Percentiles rank a stretch among this genome's conserved stretches.
Evolutionary conservation across 441 rosid species (phyloP).

Genomic region (Syzygium syzygioides): DNA sequence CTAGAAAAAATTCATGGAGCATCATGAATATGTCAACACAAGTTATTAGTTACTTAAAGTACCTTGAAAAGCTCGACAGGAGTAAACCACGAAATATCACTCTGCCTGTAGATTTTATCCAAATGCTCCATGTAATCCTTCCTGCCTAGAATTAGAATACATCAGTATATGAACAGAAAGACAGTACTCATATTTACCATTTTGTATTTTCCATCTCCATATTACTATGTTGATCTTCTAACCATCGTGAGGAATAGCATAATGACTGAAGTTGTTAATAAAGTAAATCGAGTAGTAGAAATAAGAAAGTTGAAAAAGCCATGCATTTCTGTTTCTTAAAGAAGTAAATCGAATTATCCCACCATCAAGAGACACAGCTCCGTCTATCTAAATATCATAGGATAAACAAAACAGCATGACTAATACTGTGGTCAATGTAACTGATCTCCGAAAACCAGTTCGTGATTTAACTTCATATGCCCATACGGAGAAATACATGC

Average conservation of each 20-base stretch:
- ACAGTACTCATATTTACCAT: background rate
- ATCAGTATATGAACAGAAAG: background rate
- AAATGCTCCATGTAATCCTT: conserved; percentile 69
- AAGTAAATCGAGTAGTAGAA: background rate
- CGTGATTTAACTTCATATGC: background rate
- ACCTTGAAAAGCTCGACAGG: conserved; percentile 99
- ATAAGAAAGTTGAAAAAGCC: background rate
- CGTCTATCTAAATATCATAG: background rate
- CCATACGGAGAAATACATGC: background rate
- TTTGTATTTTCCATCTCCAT: background rate
- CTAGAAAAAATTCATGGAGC: background rate
- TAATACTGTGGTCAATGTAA: background rate
- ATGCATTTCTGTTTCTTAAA: background rate
- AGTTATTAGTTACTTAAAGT: background rate
- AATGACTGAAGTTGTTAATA: background rate
- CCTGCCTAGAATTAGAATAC: conserved; percentile 43
- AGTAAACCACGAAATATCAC: conserved; percentile 95
- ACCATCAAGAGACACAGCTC: background rate
- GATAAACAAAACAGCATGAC: background rate
- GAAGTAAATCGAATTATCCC: background rate
- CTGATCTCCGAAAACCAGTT: background rate
- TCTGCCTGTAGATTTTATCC: conserved; percentile 82
- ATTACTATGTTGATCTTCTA: background rate
- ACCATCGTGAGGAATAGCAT: background rate
- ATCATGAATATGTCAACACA: background rate